These are phyloP conservation scores for Candida dendrica DNA, from an alignment of 805 yeast species.

Conservation along the genomic window DNA sequence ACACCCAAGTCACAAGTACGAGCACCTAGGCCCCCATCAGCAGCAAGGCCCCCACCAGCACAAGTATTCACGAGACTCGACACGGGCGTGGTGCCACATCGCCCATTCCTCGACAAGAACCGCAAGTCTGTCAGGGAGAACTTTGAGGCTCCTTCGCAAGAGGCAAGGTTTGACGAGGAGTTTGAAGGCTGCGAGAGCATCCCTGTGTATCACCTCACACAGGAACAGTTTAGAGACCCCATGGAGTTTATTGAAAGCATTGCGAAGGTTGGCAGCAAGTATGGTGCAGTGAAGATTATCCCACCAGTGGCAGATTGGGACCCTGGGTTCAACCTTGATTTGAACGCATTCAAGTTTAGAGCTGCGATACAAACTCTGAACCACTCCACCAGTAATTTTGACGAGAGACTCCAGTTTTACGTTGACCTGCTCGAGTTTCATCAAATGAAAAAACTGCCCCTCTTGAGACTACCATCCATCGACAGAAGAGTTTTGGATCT, in stretches of 20 bases:
- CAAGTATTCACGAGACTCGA: neutral
- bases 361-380: constrained; percentile 42
- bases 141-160: neutral
- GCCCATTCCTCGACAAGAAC: neutral
- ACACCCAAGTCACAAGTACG: too few species aligned
- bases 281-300: constrained; percentile 62
- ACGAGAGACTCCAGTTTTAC: constrained; percentile 41
- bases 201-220: constrained; percentile 44
- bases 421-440: constrained; percentile 38
- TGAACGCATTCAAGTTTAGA: constrained; percentile 45
- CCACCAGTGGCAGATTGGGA: constrained; percentile 39
- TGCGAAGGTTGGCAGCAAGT: constrained; percentile 34
- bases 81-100: neutral
- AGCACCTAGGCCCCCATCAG: too few species aligned
- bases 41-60: neutral
- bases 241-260: constrained; percentile 42
- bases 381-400: constrained; percentile 31
- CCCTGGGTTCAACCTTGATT: constrained; percentile 27
- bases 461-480: constrained; percentile 51
- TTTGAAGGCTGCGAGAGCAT: neutral
- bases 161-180: neutral
- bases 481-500: constrained; percentile 63
- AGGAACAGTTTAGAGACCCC: constrained; percentile 50
- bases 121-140: neutral
- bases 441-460: constrained; percentile 16